Percentiles rank a stretch among this genome's conserved stretches.
These are phyloP conservation scores for Mycena alexandri DNA, from an alignment of 768 basidiomycete species.

Conservation along the genomic window DNA sequence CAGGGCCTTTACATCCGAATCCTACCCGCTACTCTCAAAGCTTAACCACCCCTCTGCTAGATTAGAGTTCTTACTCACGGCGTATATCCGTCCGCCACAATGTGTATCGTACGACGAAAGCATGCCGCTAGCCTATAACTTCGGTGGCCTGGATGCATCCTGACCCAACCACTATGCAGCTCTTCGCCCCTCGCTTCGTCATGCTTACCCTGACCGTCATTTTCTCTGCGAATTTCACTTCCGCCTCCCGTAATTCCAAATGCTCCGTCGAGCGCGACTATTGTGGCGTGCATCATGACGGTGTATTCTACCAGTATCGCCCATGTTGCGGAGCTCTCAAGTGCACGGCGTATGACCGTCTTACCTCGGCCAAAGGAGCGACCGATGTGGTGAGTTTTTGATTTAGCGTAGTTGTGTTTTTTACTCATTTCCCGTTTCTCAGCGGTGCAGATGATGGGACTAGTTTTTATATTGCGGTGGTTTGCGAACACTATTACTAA, in stretches of 20 bases:
- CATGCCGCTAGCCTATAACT: too few relatives aligned
- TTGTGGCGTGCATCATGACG: conserved; percentile 7
- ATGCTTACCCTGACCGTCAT: neutral
- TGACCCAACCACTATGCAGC: conserved; percentile 5
- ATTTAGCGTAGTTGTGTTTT: too few relatives aligned
- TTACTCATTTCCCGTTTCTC: neutral
- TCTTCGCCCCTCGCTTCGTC: neutral
- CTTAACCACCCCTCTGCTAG: too few relatives aligned
- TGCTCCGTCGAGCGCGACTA: neutral
- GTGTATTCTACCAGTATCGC: conserved; percentile 6
- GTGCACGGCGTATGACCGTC: conserved; percentile 1
- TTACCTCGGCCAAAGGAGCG: neutral
- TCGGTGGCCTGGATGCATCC: neutral
- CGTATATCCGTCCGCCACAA: neutral
- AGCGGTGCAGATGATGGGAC: conserved; percentile 1
- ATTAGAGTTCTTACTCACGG: conserved; percentile 6
- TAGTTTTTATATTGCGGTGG: neutral
- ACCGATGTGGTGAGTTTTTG: neutral
- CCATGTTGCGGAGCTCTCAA: neutral
- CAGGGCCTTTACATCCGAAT: too few relatives aligned
- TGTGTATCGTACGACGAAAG: neutral
- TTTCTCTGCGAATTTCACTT: neutral
- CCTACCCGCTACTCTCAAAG: too few relatives aligned
- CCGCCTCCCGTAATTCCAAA: neutral
- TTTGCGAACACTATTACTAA: too few relatives aligned